Evolutionary conservation across 805 yeast species (phyloP).

Genomic region (Clavispora fructus): DNA sequence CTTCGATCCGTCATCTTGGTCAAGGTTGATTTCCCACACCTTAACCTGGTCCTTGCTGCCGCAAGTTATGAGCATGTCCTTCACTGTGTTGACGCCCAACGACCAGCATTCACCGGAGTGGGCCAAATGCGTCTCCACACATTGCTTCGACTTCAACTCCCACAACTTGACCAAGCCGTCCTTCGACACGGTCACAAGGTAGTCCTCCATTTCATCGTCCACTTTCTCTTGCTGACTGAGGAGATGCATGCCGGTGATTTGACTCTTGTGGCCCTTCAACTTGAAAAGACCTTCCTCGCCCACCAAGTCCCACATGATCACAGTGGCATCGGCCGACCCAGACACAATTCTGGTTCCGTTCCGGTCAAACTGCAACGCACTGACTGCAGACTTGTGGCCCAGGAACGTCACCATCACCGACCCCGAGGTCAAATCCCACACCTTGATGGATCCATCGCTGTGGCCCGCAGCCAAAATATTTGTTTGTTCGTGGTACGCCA

Average conservation of each 20-base stretch:
- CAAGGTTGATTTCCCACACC: constrained; percentile 71
- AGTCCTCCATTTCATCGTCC: constrained; percentile 58
- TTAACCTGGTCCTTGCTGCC: constrained; percentile 80
- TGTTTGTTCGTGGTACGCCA: constrained; percentile 56
- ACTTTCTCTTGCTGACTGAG: constrained; percentile 25
- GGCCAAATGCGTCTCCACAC: constrained; percentile 92
- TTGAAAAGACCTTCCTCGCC: constrained; percentile 86
- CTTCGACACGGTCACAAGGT: constrained; percentile 71
- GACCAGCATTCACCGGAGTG: constrained; percentile 94
- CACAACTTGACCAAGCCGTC: constrained; percentile 91
- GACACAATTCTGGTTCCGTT: constrained; percentile 83
- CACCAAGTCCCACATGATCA: constrained; percentile 92
- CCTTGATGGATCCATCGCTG: constrained; percentile 78
- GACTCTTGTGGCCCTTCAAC: constrained; percentile 83
- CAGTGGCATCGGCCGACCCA: constrained; percentile 79
- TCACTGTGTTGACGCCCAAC: constrained; percentile 44
- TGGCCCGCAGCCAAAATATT: constrained; percentile 85
- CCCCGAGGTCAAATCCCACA: constrained; percentile 86
- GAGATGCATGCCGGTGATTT: constrained; percentile 70
- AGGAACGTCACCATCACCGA: constrained; percentile 74
- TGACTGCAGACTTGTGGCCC: constrained; percentile 87
- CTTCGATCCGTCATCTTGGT: constrained; percentile 46
- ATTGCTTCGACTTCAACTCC: constrained; percentile 86
- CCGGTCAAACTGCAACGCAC: constrained; percentile 62
- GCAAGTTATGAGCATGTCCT: constrained; percentile 54